Percentiles rank a stretch among this genome's conserved stretches.
phyloP scores from a whole-genome alignment of 495 filamentous ascomycete genomes.

The Hypoxylon subgilvum region DNA sequence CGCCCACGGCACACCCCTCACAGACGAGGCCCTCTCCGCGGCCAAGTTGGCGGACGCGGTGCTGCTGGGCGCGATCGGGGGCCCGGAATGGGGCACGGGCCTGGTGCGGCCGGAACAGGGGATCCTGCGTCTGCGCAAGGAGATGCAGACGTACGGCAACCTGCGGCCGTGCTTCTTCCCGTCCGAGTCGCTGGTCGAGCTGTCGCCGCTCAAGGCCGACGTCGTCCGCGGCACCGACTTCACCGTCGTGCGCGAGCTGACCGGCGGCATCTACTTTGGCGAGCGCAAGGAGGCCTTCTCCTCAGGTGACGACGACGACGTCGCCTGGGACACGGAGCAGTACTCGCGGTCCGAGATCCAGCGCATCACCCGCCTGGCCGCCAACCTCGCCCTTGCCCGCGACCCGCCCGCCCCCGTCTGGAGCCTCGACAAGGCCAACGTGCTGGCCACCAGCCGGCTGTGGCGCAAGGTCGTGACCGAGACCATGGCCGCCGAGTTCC shows the following conservation, averaged over 20 bases:
- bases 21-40: slow-evolving; percentile 81
- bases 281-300: slow-evolving; percentile 87
- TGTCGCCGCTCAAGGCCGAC: slow-evolving; percentile 85
- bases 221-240: slow-evolving; percentile 90
- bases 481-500: slow-evolving; percentile 85
- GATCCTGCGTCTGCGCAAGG: slow-evolving; percentile 89
- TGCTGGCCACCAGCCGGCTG: slow-evolving; percentile 85
- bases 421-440: slow-evolving; percentile 97
- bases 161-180: slow-evolving; percentile 97
- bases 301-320: slow-evolving; percentile 77
- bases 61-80: slow-evolving; percentile 92
- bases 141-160: slow-evolving; percentile 94
- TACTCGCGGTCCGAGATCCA: slow-evolving; percentile 89
- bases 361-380: slow-evolving; percentile 84
- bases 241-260: slow-evolving; percentile 92
- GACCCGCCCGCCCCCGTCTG: slow-evolving; percentile 83
- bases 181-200: slow-evolving; percentile 82
- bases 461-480: slow-evolving; percentile 90
- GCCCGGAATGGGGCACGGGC: slow-evolving; percentile 96
- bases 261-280: slow-evolving; percentile 96
- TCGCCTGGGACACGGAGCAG: slow-evolving; percentile 85
- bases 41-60: slow-evolving; percentile 92
- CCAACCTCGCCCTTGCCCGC: slow-evolving; percentile 77
- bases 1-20: slow-evolving; percentile 75
- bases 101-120: slow-evolving; percentile 92